phyloP scores from a whole-genome alignment of 2,329 filamentous ascomycete genomes.

The Achaetomium macrosporum region DNA sequence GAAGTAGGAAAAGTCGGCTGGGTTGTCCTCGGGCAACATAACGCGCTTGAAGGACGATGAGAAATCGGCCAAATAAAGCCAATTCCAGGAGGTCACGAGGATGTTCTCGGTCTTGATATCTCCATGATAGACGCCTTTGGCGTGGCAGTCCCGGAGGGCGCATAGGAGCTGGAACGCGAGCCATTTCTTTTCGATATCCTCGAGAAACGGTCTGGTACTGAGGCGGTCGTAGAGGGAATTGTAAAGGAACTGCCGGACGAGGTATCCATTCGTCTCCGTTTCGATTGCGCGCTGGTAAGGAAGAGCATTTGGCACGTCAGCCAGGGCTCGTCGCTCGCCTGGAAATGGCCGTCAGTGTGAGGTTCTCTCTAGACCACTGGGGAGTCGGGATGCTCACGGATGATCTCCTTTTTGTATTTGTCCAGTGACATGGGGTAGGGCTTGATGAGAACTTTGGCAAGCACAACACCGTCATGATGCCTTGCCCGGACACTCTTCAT shows the following conservation, averaged over 20 bases:
- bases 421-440: constrained; percentile 79
- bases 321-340: constrained; percentile 75
- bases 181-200: constrained; percentile 99
- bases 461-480: constrained; percentile 82
- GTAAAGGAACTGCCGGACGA: constrained; percentile 92
- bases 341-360: constrained; percentile 15
- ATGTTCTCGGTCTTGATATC: constrained; percentile 99
- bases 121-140: constrained; percentile 84
- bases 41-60: constrained; percentile 93
- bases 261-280: constrained; percentile 83
- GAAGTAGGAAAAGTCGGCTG: constrained; percentile 94
- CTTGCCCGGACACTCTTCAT: constrained; percentile 94
- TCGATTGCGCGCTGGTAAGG: constrained; percentile 87
- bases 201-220: constrained; percentile 91
- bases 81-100: constrained; percentile 97
- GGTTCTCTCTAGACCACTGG: neutral
- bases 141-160: constrained; percentile 85
- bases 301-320: constrained; percentile 84
- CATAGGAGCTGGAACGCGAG: constrained; percentile 92
- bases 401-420: constrained; percentile 69
- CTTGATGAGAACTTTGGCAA: constrained; percentile 94
- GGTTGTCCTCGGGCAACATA: constrained; percentile 91
- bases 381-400: constrained; percentile 47
- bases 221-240: constrained; percentile 96
- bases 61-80: constrained; percentile 97